These are phyloP conservation scores for Penicillium chermesinum DNA, from an alignment of 495 filamentous ascomycete species.

Conservation along the genomic window DNA sequence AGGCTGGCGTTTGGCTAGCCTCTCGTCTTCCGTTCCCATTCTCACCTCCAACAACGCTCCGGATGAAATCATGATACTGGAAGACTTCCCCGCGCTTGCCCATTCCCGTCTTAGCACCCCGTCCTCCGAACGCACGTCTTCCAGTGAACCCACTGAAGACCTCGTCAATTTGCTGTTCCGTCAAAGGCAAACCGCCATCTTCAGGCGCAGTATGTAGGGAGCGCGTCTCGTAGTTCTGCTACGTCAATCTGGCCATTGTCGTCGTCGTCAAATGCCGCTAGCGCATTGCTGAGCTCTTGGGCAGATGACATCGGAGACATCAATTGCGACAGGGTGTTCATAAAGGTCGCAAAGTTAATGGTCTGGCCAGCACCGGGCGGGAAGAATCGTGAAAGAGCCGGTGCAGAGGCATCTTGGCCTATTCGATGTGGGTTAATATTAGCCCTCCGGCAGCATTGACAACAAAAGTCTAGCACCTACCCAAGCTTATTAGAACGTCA, in stretches of 20 bases:
- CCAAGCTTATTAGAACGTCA: slow-evolving; percentile 74
- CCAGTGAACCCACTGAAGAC: slow-evolving; percentile 81
- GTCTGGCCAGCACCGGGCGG: slow-evolving; percentile 59
- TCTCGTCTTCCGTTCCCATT: slow-evolving; percentile 27
- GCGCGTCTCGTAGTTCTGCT: slow-evolving; percentile 71
- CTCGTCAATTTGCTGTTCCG: slow-evolving; percentile 72
- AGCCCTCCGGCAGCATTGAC: background rate
- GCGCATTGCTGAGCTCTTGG: slow-evolving; percentile 75
- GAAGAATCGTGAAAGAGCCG: slow-evolving; percentile 69
- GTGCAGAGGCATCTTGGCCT: slow-evolving; percentile 55
- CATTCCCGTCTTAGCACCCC: slow-evolving; percentile 24
- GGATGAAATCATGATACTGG: slow-evolving; percentile 44
- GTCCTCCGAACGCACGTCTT: slow-evolving; percentile 63
- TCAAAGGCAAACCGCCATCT: slow-evolving; percentile 60
- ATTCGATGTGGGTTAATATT: background rate
- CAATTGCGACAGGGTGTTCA: slow-evolving; percentile 68
- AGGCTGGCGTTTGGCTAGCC: slow-evolving; percentile 17
- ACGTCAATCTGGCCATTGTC: slow-evolving; percentile 91
- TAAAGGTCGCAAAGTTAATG: slow-evolving; percentile 76
- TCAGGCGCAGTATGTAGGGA: slow-evolving; percentile 78
- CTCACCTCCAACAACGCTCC: slow-evolving; percentile 34
- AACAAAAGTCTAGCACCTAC: slow-evolving; percentile 32
- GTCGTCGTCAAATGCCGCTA: slow-evolving; percentile 92
- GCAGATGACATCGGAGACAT: slow-evolving; percentile 68
- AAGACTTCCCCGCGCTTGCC: slow-evolving; percentile 42